Base-by-base conservation (phyloP, 1,139 yeast species). In the Candida sanyaensis region DNA sequence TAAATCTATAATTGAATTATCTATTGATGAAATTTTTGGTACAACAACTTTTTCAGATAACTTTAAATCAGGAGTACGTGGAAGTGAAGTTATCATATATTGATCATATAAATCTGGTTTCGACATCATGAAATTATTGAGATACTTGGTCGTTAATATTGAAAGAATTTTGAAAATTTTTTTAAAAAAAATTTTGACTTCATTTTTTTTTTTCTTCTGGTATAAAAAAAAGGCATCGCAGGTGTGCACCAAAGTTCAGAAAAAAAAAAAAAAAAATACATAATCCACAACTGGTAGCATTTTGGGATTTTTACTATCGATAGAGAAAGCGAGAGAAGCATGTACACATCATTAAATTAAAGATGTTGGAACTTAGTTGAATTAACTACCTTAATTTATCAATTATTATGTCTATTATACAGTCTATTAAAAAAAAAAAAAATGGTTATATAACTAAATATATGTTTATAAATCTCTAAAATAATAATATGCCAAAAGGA, bases 1-100 rank as follows among this genome's bases (percentile, higher is more conserved):
- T 37, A 89, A 66, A 58, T 84, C 83, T 33, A 75, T 62, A 26
- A 65, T 58, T 27, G 68, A 55, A 12, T 66, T 60, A 36, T 64
- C 63, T 44, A 61, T 48, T 29, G 64, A 60, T 12, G 51, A 52
- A 10, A 68, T 55, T 12, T 58, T 55, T 3, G 77, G 67, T n/a
- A 72, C 61, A 13, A 66, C 66, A 4, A 67, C 67, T 51, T 70
- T 67, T 27, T 64, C 58, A 1, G 61, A 47, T 30, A 73, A 59
- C 5, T 52, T 49, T 24, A 74, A 56, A 50, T 72, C 79, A 2
- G 71, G 66, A 32, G 73, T 69, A 37, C 80, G 58, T 11, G 79
- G 80, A 42, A 75, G 64, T 23, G 73, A 68, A 27, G 68, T 61
- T 52, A 75, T 63, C 33, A 77, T 68, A 54, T 71, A 75, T 26